phyloP scores from a whole-genome alignment of 2,329 filamentous ascomycete genomes.

The Paecilomyces formosus region DNA sequence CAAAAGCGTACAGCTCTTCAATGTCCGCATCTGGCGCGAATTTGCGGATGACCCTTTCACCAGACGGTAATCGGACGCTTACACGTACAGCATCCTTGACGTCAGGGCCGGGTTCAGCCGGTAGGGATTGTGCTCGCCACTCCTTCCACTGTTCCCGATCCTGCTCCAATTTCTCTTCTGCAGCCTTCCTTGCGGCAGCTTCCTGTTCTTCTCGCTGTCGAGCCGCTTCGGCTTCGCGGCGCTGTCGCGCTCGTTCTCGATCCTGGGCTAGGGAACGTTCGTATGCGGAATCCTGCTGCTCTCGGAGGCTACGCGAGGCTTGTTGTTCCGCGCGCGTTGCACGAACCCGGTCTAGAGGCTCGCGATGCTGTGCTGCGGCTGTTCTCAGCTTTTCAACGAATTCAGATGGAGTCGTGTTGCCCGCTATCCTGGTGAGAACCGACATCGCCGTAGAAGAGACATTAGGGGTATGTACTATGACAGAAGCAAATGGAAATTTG shows the following conservation, averaged over 20 bases:
- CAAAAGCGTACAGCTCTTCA: conserved; percentile 91
- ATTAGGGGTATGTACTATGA: conserved; percentile 81
- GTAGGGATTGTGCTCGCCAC: conserved; percentile 67
- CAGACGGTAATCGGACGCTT: conserved; percentile 55
- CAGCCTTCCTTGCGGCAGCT: conserved; percentile 56
- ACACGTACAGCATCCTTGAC: conserved; percentile 66
- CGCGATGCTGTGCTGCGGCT: conserved; percentile 67
- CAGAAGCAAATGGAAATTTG: conserved; percentile 82
- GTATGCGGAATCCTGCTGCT: conserved; percentile 88
- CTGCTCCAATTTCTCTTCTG: conserved; percentile 48
- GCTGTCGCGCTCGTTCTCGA: conserved; percentile 70
- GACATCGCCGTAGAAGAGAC: conserved; percentile 85
- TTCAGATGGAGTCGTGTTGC: conserved; percentile 61
- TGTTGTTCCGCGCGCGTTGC: conserved; percentile 72
- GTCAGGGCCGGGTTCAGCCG: conserved; percentile 58
- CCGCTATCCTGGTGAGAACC: conserved; percentile 70
- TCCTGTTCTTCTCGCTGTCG: conserved; percentile 56
- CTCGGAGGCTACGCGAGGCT: conserved; percentile 69
- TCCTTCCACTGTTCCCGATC: conserved; percentile 65
- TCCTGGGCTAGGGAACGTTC: conserved; percentile 85
- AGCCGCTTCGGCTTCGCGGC: conserved; percentile 65
- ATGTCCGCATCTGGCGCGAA: conserved; percentile 64
- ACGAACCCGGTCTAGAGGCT: conserved; percentile 67
- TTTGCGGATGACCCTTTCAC: conserved; percentile 66
- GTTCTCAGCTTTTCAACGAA: conserved; percentile 68